A percentile compares a stretch with the other conserved stretches of the same genome.
Evolutionary conservation across 768 basidiomycete genomes (phyloP).

Genomic region (Termitomyces sp.): DNA sequence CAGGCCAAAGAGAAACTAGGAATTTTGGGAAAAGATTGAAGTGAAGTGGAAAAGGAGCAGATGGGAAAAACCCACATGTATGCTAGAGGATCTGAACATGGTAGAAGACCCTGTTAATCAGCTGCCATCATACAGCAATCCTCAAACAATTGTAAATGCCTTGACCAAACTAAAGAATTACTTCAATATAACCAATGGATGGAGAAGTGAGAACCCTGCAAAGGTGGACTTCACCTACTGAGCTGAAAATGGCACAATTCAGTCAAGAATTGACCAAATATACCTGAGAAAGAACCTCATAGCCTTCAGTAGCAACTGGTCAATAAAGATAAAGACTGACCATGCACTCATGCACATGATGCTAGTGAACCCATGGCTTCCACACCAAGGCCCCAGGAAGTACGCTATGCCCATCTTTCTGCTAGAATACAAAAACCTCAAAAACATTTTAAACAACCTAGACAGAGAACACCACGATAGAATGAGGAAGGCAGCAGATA

Average conservation of each 20-base stretch:
- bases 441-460: too few species aligned
- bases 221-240: neutral
- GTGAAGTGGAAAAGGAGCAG: too few species aligned
- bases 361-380: neutral
- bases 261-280: too few species aligned
- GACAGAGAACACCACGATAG: too few species aligned
- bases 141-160: neutral
- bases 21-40: too few species aligned
- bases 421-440: neutral
- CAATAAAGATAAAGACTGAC: conserved; percentile 3
- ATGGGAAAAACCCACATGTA: neutral
- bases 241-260: neutral
- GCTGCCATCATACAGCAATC: neutral
- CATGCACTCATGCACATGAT: neutral
- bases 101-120: neutral
- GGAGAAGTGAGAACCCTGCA: neutral
- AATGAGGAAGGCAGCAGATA: too few species aligned
- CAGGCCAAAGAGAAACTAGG: too few species aligned
- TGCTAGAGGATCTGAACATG: neutral
- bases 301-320: neutral
- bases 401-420: neutral
- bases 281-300: neutral
- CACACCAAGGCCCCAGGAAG: neutral
- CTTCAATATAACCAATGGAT: neutral
- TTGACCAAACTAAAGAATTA: neutral